Evolutionary conservation across 768 basidiomycete genomes (phyloP).

Genomic region (Pisolithus tinctorius): DNA sequence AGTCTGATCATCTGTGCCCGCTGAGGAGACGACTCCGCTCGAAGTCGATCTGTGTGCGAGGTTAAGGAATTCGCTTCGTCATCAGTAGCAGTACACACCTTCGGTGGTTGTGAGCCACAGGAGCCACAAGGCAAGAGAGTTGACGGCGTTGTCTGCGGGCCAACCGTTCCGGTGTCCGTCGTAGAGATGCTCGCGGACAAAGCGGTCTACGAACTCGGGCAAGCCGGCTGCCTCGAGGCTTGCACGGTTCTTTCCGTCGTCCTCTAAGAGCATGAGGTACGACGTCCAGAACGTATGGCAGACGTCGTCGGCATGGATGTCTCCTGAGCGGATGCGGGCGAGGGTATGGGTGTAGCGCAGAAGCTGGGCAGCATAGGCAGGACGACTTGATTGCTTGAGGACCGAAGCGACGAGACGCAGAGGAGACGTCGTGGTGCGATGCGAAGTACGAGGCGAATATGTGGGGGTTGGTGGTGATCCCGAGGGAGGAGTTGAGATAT

Average conservation of each 20-base stretch:
- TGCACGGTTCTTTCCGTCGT: constrained; percentile 57
- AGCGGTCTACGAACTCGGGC: constrained; percentile 37
- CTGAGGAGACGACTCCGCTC: constrained; percentile 18
- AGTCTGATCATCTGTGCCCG: constrained; percentile 25
- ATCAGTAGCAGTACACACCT: constrained; percentile 28
- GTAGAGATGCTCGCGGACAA: constrained; percentile 43
- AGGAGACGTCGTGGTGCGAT: constrained; percentile 48
- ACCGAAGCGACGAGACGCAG: constrained; percentile 46
- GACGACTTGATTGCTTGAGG: constrained; percentile 31
- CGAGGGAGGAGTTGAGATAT: constrained; percentile 33
- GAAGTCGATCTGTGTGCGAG: constrained; percentile 21
- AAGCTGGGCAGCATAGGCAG: constrained; percentile 33
- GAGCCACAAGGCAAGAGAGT: constrained; percentile 54
- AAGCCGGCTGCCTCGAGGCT: constrained; percentile 52
- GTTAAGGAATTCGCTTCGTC: not conserved
- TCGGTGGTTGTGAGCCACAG: constrained; percentile 54
- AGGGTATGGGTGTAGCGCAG: constrained; percentile 30
- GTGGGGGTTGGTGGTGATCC: constrained; percentile 12
- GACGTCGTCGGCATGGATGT: constrained; percentile 28
- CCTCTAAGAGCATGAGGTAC: constrained; percentile 55
- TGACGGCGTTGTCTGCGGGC: constrained; percentile 46
- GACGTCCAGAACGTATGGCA: constrained; percentile 37
- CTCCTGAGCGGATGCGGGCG: constrained; percentile 22
- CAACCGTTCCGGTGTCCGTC: constrained; percentile 40
- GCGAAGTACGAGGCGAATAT: constrained; percentile 52